Evolutionary conservation across 305 asterid genomes (phyloP).

Genomic region (Rubia tinctorum): DNA sequence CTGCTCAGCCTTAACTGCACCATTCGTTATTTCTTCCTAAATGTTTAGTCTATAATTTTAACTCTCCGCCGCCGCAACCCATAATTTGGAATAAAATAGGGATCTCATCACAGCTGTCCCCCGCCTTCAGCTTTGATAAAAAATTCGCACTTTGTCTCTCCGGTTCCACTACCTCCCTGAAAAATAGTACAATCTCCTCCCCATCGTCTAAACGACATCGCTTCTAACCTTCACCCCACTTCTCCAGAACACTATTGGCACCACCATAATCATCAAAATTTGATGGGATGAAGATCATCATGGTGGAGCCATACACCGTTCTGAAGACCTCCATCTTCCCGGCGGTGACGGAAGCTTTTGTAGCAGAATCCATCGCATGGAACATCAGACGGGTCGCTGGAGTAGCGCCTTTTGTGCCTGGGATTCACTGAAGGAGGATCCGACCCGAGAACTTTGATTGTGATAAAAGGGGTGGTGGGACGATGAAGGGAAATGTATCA

Average conservation of each 20-base stretch:
- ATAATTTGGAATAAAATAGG: constrained; percentile 32
- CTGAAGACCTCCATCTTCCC: constrained; percentile 53
- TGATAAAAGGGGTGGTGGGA: too few species aligned
- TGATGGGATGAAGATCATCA: constrained; percentile 65
- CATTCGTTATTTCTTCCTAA: too few species aligned
- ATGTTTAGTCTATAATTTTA: too few species aligned
- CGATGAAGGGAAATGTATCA: too few species aligned
- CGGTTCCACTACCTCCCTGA: constrained; percentile 24
- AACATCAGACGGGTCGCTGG: constrained; percentile 39
- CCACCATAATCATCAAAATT: constrained; percentile 55
- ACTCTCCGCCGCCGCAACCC: too few species aligned
- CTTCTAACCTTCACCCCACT: constrained; percentile 47
- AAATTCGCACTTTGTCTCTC: constrained; percentile 25
- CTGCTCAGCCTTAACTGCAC: too few species aligned
- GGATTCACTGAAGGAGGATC: too few species aligned
- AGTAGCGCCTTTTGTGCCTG: constrained; percentile 43
- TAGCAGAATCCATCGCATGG: constrained; percentile 31
- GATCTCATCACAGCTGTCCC: constrained; percentile 41
- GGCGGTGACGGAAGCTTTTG: constrained; percentile 32
- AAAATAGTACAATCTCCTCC: constrained; percentile 30
- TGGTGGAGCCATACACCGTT: constrained; percentile 54
- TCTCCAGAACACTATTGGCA: constrained; percentile 52
- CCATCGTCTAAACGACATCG: constrained; percentile 23
- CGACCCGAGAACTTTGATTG: too few species aligned
- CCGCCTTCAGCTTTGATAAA: constrained; percentile 42